Percentiles rank a stretch among this genome's conserved stretches.
phyloP scores from a whole-genome alignment of 176 grass and related monocot species.

The Avena eriantha region DNA sequence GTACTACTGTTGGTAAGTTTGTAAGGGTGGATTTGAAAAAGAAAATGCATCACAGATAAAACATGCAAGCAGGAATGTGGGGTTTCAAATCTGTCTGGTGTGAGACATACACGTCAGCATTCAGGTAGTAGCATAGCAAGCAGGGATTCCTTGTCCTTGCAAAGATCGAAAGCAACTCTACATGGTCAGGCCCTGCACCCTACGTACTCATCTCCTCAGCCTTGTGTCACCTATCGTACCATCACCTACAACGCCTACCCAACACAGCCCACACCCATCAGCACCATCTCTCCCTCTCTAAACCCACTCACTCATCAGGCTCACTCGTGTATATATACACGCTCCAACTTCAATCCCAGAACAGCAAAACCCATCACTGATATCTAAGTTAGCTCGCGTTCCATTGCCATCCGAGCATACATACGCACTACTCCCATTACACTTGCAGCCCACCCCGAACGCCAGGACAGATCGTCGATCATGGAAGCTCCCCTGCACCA shows the following conservation, averaged over 20 bases:
- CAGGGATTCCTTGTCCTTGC: constrained; percentile 43
- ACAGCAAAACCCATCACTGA: not conserved
- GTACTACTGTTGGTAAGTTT: no score
- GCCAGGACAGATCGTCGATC: constrained; percentile 22
- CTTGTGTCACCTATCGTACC: constrained; percentile 54
- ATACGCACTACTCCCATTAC: not conserved
- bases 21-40: not conserved
- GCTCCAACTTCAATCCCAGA: not conserved
- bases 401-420: not conserved
- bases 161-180: constrained; percentile 31
- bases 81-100: constrained; percentile 1
- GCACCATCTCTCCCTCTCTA: not conserved
- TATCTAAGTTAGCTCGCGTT: not conserved
- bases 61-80: not conserved
- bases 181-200: constrained; percentile 41
- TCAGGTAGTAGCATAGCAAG: not conserved
- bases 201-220: constrained; percentile 32
- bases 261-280: not conserved
- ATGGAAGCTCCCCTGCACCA: constrained; percentile 45
- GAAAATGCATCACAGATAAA: not conserved
- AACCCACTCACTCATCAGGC: not conserved
- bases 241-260: constrained; percentile 21
- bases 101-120: constrained; percentile 4
- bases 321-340: constrained; percentile 41
- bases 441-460: not conserved